Evolutionary conservation across 2,329 filamentous ascomycete species (phyloP), one percentile per base, ranked within the genome.

Genomic region (Ilyonectria destructans): DNA sequence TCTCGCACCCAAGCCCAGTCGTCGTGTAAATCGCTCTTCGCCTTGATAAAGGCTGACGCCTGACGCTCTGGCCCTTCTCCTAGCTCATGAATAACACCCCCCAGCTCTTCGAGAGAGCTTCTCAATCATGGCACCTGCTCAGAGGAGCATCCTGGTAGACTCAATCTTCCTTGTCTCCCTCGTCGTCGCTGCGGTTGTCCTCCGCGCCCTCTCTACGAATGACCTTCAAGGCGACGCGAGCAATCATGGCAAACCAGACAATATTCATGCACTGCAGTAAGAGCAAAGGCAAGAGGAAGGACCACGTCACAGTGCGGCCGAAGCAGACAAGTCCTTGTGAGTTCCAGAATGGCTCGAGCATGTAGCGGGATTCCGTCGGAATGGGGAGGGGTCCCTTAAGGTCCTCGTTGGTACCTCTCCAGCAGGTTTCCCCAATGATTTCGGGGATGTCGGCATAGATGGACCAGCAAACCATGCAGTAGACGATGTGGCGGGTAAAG

Each of bases 401-500:
- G 7, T 62, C 33, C 7, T 49, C n/a, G 33, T 26, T 31, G 3
- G 58, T n/a, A 13, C 67, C 58, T 12, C 21, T 62, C 54, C 49
- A 69, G 26, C 67, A 69, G 7, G 19, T 51, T 13, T 62, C 55
- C 1, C 62, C 62, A 17, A 69, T 69, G 21, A 69, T 45, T 6
- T 10, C 40, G 1, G 68, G 64, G 23, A 63, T 67, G 23, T 69
- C 62, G 19, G 57, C 60, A 37, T 67, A 71, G 56, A 71, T 63
- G 52, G 93, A 97, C 87, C 92, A 97, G 86, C 92, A 94, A 48
- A 97, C 89, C 77, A 89, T 86, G 60, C 90, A 84, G 83, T 95
- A 98, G 69, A 93, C 85, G 63, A 95, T 82, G 80, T 98, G 96
- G 58, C 96, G 93, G 31, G 92, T 89, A 52, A 92, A 78, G 69